Percentiles rank a stretch among this genome's conserved stretches.
Conservation (phyloP, 2,329 filamentous ascomycete genomes). For the Neonectria sp. region DNA sequence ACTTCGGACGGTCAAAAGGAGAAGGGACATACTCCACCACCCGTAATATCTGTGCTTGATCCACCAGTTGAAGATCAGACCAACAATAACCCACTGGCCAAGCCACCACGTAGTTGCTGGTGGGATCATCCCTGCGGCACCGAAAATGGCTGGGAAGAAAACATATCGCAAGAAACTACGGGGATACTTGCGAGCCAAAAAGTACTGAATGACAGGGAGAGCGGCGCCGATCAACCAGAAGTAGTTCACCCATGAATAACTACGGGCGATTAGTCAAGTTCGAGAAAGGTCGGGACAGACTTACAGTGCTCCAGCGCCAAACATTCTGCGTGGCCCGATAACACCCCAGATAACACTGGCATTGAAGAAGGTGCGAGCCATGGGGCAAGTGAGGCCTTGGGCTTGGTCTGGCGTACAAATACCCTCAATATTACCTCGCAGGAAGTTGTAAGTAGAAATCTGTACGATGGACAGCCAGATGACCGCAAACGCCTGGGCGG, state of each 20-base stretch:
- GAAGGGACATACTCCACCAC: constrained; percentile 78
- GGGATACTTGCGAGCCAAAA: constrained; percentile 73
- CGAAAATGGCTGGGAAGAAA: constrained; percentile 78
- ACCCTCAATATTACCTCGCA: constrained; percentile 17
- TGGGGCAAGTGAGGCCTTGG: constrained; percentile 69
- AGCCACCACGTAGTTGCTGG: constrained; percentile 78
- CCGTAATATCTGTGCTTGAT: constrained; percentile 76
- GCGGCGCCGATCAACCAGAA: constrained; percentile 80
- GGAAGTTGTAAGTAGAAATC: constrained; percentile 53
- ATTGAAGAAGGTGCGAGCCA: constrained; percentile 73
- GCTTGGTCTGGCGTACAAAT: constrained; percentile 75
- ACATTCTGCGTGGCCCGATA: constrained; percentile 80
- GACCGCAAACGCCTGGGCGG: constrained; percentile 71
- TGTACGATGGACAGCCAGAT: constrained; percentile 74
- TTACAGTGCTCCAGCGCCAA: constrained; percentile 69
- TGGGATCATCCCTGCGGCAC: constrained; percentile 73
- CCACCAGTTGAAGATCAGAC: constrained; percentile 77
- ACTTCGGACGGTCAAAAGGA: background rate
- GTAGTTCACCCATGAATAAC: constrained; percentile 74
- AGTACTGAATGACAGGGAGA: constrained; percentile 74
- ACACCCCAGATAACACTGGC: constrained; percentile 81
- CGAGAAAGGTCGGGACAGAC: background rate
- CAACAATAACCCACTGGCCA: constrained; percentile 75
- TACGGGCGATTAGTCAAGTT: background rate
- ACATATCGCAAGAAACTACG: constrained; percentile 75